phyloP scores from a whole-genome alignment of 75 land plant species.

The Azolla pinnata region DNA sequence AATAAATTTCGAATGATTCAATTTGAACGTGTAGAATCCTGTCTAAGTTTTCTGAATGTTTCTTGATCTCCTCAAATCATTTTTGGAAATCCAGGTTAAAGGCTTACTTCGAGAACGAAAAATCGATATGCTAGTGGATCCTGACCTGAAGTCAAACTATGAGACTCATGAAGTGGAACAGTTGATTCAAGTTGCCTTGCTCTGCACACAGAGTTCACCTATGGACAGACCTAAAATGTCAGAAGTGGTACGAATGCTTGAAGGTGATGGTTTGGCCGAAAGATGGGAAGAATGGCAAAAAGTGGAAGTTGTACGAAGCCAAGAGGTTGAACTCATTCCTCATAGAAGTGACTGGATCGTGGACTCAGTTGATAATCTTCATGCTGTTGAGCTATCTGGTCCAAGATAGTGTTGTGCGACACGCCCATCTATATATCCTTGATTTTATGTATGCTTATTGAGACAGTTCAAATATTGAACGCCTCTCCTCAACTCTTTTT shows the following conservation, averaged over 20 bases:
- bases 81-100: conserved; percentile 79
- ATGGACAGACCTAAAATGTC: conserved; percentile 97
- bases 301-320: conserved; percentile 78
- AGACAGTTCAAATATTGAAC: too few species aligned
- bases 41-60: background rate
- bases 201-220: conserved; percentile 93
- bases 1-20: too few species aligned
- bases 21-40: too few species aligned
- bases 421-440: background rate
- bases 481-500: too few species aligned
- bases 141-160: conserved; percentile 74
- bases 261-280: conserved; percentile 95
- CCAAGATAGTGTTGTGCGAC: conserved; percentile 84
- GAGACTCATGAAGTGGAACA: conserved; percentile 84
- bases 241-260: conserved; percentile 93
- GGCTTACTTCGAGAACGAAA: conserved; percentile 78
- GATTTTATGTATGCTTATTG: too few species aligned
- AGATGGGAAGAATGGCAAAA: conserved; percentile 99
- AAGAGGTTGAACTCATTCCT: conserved; percentile 66
- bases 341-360: conserved; percentile 74
- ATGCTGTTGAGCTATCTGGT: conserved; percentile 88
- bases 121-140: conserved; percentile 87
- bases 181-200: conserved; percentile 87
- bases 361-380: conserved; percentile 83
- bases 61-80: background rate